Conservation (phyloP, 2,329 filamentous ascomycete species). For the Penicillium glabrum region DNA sequence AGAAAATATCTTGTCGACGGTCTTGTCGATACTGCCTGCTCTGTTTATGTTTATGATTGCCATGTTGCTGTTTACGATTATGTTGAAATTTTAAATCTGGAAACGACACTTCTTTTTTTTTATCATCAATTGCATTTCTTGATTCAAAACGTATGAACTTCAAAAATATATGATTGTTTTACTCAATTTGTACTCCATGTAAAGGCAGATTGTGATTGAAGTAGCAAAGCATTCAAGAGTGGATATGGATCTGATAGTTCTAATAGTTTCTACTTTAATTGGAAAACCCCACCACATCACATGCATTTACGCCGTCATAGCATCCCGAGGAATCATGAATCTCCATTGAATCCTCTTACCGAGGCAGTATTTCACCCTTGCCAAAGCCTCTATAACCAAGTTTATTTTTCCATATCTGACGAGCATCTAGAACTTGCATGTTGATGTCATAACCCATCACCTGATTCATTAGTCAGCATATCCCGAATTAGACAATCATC, state of each 20-base stretch:
- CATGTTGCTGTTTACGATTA: no score
- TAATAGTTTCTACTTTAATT: slow-evolving; percentile 2
- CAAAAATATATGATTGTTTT: no score
- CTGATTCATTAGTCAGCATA: slow-evolving; percentile 26
- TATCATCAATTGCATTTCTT: no score
- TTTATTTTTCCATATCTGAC: neutral
- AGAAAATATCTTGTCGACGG: no score
- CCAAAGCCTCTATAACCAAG: neutral
- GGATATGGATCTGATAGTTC: neutral
- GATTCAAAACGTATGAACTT: no score
- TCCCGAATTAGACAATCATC: slow-evolving; percentile 21
- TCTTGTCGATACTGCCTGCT: no score
- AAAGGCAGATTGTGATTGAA: neutral
- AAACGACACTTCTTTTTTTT: no score
- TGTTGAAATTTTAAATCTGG: no score
- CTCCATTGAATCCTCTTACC: neutral
- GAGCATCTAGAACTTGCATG: neutral
- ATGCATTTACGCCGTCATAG: neutral
- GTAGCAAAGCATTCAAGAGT: neutral
- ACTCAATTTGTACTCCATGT: no score
- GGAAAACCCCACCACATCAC: neutral
- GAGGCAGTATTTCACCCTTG: neutral
- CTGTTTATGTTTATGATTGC: no score
- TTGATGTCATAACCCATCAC: slow-evolving; percentile 25
- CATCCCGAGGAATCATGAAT: neutral